Evolutionary conservation across 345 rosid genomes (phyloP), one percentile per base, ranked within the genome.

Genomic region (Salix purpurea): DNA sequence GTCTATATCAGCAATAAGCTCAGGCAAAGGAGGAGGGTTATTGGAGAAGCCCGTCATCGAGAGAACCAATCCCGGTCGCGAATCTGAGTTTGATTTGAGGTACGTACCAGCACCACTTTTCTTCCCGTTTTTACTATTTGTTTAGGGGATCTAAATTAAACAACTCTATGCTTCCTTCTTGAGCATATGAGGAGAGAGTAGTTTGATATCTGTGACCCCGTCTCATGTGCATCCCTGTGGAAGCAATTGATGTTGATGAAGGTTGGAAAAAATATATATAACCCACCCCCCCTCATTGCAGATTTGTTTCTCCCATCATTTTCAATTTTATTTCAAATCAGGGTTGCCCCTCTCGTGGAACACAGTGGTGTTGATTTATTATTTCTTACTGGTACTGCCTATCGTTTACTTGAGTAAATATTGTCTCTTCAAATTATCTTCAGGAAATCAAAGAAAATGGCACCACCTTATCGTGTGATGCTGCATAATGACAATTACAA

Each of bases 401-500:
- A 74, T 44, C 8, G 26, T 24, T 62, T 23, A 60, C 58, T 5
- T 42, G 5, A 26, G n/a, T 44, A 12, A 37, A 56, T 65, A 23
- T 23, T 79, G 19, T 28, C 65, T 44, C 16, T 34, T 48, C 60
- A 16, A 56, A 16, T 14, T 36, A 30, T 75, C 69, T 79, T 37
- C 86, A 96, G 98, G 90, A 96, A 91, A 86, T 82, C 90, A 3
- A 91, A 84, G 84, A 96, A 96, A 88, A 90, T 72, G 24, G 79
- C 94, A 64, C 97, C 98, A 16, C 99, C 98, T 28, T 96, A 89
- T 76, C 87, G 90, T 0, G 98, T 96, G 42, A 81, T 96, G 36
- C 88, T 96, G 67, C 98, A 93, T 86, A 96, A 96, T 6, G 98
- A 93, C 86, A 87, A 96, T 88, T 93, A 73, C 84, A 96, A 91